Percentiles rank a stretch among this genome's conserved stretches.
These are phyloP conservation scores for Kappamyces sp. DNA, from an alignment of 192 early-diverging fungal genomes.

Conservation along the genomic window DNA sequence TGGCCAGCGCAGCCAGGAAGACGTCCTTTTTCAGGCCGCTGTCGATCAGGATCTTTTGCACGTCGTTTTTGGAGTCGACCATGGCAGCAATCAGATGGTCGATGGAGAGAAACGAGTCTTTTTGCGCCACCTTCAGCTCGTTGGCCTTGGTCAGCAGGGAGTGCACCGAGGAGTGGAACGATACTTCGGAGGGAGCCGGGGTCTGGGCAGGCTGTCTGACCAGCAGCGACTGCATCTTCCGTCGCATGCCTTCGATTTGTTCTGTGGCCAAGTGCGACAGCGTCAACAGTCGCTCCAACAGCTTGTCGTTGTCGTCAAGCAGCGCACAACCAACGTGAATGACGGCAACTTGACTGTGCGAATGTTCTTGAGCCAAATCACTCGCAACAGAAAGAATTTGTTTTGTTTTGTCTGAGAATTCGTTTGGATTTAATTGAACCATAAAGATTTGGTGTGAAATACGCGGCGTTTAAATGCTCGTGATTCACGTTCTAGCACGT, in stretches of 20 bases:
- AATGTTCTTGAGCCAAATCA: slow-evolving; percentile 63
- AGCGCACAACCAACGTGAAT: slow-evolving; percentile 75
- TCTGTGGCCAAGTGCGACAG: slow-evolving; percentile 74
- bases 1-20: slow-evolving; percentile 67
- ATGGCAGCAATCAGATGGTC: slow-evolving; percentile 88
- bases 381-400: slow-evolving; percentile 21
- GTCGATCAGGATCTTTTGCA: slow-evolving; percentile 52
- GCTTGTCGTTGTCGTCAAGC: slow-evolving; percentile 74
- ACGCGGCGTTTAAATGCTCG: too few relatives aligned
- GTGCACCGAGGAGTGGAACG: slow-evolving; percentile 52
- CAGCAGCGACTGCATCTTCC: slow-evolving; percentile 69
- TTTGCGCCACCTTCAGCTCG: slow-evolving; percentile 75
- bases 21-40: slow-evolving; percentile 65
- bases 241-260: slow-evolving; percentile 68
- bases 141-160: slow-evolving; percentile 70
- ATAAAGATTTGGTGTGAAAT: too few relatives aligned
- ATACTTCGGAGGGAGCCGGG: slow-evolving; percentile 73
- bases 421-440: slow-evolving; percentile 8
- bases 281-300: too few relatives aligned
- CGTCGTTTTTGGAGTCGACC: slow-evolving; percentile 60
- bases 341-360: slow-evolving; percentile 70
- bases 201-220: slow-evolving; percentile 78
- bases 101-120: slow-evolving; percentile 80
- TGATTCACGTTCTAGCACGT: too few relatives aligned
- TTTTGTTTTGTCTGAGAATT: slow-evolving; percentile 13